Percentiles rank a stretch among this genome's conserved stretches.
These are phyloP conservation scores for Uncinocarpus reesii DNA, from an alignment of 2,329 filamentous ascomycete species.

Conservation along the genomic window DNA sequence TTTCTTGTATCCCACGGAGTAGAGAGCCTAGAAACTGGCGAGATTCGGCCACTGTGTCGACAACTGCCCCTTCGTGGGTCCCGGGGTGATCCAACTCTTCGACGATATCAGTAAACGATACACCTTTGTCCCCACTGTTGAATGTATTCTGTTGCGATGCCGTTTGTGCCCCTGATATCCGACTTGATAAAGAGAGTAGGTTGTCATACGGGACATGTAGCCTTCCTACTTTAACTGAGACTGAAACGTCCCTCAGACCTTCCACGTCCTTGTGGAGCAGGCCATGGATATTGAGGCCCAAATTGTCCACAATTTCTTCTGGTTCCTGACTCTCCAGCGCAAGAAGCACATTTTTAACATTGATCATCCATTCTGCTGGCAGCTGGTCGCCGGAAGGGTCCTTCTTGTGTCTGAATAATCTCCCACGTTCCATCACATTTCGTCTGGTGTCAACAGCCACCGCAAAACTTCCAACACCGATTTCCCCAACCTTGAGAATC, in stretches of 20 bases:
- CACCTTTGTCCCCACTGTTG: conserved; percentile 38
- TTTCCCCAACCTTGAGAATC: conserved; percentile 67
- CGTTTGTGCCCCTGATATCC: conserved; percentile 26
- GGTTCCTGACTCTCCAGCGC: conserved; percentile 75
- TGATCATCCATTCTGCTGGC: conserved; percentile 90
- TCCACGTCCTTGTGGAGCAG: conserved; percentile 76
- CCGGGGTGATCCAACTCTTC: conserved; percentile 60
- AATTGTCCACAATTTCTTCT: conserved; percentile 77
- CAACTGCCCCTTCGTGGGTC: conserved; percentile 57
- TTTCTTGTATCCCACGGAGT: conserved; percentile 83
- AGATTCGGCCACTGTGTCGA: conserved; percentile 79
- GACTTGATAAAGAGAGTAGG: conserved; percentile 43
- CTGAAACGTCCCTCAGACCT: conserved; percentile 77
- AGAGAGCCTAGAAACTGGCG: conserved; percentile 87
- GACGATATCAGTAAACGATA: conserved; percentile 61
- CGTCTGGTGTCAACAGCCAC: conserved; percentile 81
- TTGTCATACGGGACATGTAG: conserved; percentile 88
- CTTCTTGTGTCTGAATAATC: conserved; percentile 73
- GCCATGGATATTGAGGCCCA: conserved; percentile 82
- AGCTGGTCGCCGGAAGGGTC: conserved; percentile 52
- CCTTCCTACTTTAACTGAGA: conserved; percentile 81
- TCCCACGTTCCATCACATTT: conserved; percentile 82
- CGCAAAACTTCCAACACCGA: conserved; percentile 76
- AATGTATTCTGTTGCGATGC: background rate
- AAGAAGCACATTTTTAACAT: conserved; percentile 75